Conservation (phyloP, 139 green algal species). For the Pedinophyceae sp. region DNA sequence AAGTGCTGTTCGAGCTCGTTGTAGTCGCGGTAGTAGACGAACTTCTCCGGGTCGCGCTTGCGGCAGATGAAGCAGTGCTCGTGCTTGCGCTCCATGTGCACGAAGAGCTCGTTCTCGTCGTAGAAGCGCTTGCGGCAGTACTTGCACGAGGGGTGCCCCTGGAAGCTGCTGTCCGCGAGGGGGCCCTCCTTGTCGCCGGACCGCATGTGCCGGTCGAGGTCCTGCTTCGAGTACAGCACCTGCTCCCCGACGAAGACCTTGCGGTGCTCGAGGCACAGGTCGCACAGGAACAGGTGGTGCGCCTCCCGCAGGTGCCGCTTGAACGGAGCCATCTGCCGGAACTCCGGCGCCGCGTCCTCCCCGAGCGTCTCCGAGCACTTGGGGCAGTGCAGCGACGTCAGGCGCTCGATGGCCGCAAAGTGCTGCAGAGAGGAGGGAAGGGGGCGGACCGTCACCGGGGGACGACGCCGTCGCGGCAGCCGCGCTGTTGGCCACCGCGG, state of each 20-base stretch:
- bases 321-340: slow-evolving; percentile 19
- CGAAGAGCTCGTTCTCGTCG: slow-evolving; percentile 71
- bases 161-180: slow-evolving; percentile 71
- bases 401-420: too few relatives aligned
- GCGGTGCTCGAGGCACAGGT: slow-evolving; percentile 70
- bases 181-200: slow-evolving; percentile 52
- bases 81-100: slow-evolving; percentile 77
- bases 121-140: slow-evolving; percentile 56
- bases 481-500: too few relatives aligned
- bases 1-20: slow-evolving; percentile 74
- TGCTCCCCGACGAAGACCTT: slow-evolving; percentile 90
- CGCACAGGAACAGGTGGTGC: slow-evolving; percentile 62
- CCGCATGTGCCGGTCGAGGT: slow-evolving; percentile 60
- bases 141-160: slow-evolving; percentile 59
- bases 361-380: neutral
- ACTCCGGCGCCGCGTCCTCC: slow-evolving; percentile 3
- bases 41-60: slow-evolving; percentile 38
- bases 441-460: too few relatives aligned
- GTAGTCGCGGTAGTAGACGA: slow-evolving; percentile 84
- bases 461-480: too few relatives aligned
- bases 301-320: slow-evolving; percentile 39
- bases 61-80: slow-evolving; percentile 80
- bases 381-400: neutral
- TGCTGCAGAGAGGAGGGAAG: too few relatives aligned
- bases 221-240: slow-evolving; percentile 58